Percentiles rank a stretch among this genome's conserved stretches.
Conservation (phyloP, 139 green algal genomes). For the Asterochloris sp. region DNA sequence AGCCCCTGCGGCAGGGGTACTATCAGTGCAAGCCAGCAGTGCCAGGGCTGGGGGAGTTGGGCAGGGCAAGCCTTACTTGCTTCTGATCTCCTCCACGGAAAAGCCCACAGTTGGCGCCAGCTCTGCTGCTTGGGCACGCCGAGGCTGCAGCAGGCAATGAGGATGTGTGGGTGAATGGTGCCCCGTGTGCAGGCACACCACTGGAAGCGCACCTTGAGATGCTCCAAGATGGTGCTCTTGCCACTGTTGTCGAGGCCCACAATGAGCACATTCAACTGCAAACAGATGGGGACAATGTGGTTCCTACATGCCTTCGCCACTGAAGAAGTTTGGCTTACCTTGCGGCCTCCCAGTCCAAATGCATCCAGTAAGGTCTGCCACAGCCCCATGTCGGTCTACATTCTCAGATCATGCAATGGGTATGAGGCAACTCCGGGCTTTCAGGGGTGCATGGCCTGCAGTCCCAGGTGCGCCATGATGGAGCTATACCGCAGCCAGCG, state of each 20-base stretch:
- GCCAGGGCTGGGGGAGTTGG: not conserved
- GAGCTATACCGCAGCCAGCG: too few species aligned
- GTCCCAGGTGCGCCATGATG: too few species aligned
- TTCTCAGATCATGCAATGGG: not conserved
- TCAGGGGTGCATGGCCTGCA: not conserved
- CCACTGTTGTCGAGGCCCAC: slow-evolving; percentile 82
- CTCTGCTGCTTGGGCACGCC: slow-evolving; percentile 37
- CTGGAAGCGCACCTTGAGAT: slow-evolving; percentile 38
- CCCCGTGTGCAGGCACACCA: not conserved
- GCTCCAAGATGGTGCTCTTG: slow-evolving; percentile 76
- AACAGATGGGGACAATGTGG: not conserved
- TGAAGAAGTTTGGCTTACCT: slow-evolving; percentile 16
- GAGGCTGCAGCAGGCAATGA: slow-evolving; percentile 35
- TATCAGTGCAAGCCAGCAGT: not conserved
- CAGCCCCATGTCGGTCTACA: slow-evolving; percentile 27
- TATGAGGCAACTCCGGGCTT: not conserved
- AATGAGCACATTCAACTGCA: slow-evolving; percentile 72
- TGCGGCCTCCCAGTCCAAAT: slow-evolving; percentile 26
- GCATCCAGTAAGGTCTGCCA: slow-evolving; percentile 27
- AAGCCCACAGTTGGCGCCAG: slow-evolving; percentile 74
- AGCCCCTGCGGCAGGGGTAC: slow-evolving; percentile 20
- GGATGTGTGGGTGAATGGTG: too few species aligned
- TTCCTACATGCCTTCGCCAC: not conserved
- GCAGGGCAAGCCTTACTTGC: slow-evolving; percentile 33
- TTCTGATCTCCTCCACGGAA: slow-evolving; percentile 61